Conservation (phyloP, 2,329 filamentous ascomycete genomes). For the Claviceps spartinae region DNA sequence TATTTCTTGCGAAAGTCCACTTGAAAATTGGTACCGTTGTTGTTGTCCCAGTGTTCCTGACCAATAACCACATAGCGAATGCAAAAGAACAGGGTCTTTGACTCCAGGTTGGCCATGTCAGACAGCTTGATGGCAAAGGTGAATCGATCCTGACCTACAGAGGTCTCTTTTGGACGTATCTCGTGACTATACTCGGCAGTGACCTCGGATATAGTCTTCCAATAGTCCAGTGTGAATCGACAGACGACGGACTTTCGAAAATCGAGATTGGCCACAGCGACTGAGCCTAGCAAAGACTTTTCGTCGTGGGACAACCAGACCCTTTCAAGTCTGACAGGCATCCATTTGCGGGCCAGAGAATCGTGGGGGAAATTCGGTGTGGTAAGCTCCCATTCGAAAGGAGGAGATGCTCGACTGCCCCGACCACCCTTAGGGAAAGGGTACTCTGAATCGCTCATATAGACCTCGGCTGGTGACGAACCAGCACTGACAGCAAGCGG, state of each 20-base stretch:
- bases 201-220: slow-evolving; percentile 96
- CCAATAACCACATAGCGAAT: slow-evolving; percentile 76
- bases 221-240: slow-evolving; percentile 92
- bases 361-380: slow-evolving; percentile 65
- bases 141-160: slow-evolving; percentile 71
- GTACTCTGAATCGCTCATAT: slow-evolving; percentile 80
- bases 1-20: slow-evolving; percentile 80
- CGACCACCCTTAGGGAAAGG: slow-evolving; percentile 50
- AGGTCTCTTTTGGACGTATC: slow-evolving; percentile 50
- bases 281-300: slow-evolving; percentile 68
- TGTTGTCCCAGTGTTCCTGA: slow-evolving; percentile 93
- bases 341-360: slow-evolving; percentile 38
- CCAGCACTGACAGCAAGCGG: slow-evolving; percentile 93
- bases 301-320: slow-evolving; percentile 82
- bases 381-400: slow-evolving; percentile 77
- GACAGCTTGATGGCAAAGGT: slow-evolving; percentile 88
- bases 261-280: slow-evolving; percentile 75
- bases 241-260: slow-evolving; percentile 85
- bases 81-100: slow-evolving; percentile 86
- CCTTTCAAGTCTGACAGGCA: slow-evolving; percentile 68
- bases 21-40: slow-evolving; percentile 75
- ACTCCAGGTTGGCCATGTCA: slow-evolving; percentile 80
- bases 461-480: slow-evolving; percentile 78
- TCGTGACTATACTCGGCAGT: slow-evolving; percentile 77
- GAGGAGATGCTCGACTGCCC: slow-evolving; percentile 25